Percentiles rank a stretch among this genome's conserved stretches.
phyloP scores from a whole-genome alignment of 257 asterid genomes.

The Forsythia viridissima region DNA sequence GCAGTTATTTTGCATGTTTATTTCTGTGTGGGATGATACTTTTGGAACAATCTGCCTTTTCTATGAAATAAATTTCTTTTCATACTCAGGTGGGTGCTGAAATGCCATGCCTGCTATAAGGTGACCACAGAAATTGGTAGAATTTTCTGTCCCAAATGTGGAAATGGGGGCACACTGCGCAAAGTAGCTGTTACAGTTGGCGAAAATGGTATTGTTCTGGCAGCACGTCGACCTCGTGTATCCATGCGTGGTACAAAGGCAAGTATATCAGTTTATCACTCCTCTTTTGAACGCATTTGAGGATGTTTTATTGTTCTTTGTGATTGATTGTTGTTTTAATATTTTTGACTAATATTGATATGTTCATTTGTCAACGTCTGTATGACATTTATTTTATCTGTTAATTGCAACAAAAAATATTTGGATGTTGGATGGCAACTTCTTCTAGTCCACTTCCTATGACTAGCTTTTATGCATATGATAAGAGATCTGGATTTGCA shows the following conservation, averaged over 20 bases:
- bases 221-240: conserved; percentile 77
- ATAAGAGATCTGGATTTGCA: not conserved
- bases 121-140: conserved; percentile 90
- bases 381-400: not conserved
- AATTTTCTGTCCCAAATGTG: conserved; percentile 94
- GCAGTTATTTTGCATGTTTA: not conserved
- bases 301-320: not conserved
- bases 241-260: conserved; percentile 97
- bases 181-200: conserved; percentile 91
- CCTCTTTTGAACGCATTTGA: not conserved
- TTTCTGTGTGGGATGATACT: not conserved
- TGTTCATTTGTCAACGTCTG: not conserved
- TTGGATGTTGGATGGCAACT: not conserved
- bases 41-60: not conserved
- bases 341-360: not conserved
- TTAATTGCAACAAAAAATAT: not conserved
- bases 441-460: not conserved
- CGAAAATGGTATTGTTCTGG: conserved; percentile 79
- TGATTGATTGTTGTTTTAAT: not conserved
- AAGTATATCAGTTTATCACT: conserved; percentile 13
- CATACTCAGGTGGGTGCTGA: conserved; percentile 84
- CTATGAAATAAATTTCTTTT: not conserved
- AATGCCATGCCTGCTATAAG: conserved; percentile 96
- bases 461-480: not conserved
- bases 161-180: conserved; percentile 96